These are phyloP conservation scores for Mycena latifolia DNA, from an alignment of 768 basidiomycete genomes.

Conservation along the genomic window DNA sequence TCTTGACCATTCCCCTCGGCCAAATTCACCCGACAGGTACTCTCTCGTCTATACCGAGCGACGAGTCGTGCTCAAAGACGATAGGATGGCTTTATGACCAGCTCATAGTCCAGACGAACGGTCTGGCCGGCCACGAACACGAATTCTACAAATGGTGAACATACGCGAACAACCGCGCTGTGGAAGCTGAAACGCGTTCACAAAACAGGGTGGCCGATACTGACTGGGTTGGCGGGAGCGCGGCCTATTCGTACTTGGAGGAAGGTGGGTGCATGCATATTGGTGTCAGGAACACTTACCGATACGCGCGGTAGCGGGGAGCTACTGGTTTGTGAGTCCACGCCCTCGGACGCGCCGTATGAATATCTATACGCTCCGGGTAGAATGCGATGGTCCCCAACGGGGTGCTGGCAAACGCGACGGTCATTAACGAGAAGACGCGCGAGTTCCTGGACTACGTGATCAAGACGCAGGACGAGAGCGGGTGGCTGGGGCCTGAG, in stretches of 20 bases:
- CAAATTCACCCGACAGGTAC: constrained; percentile 47
- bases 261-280: constrained; percentile 48
- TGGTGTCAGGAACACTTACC: not conserved
- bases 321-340: constrained; percentile 67
- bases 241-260: constrained; percentile 57
- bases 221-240: constrained; percentile 58
- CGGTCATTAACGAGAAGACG: constrained; percentile 60
- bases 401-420: constrained; percentile 58
- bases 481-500: constrained; percentile 70
- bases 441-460: constrained; percentile 64
- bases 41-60: not conserved
- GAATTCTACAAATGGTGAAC: constrained; percentile 57
- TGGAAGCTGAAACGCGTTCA: not conserved
- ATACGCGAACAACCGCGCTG: not conserved
- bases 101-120: constrained; percentile 52
- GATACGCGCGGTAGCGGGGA: constrained; percentile 53
- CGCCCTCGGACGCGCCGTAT: not conserved
- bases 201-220: constrained; percentile 51
- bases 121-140: constrained; percentile 58
- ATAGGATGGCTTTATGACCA: constrained; percentile 58
- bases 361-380: not conserved
- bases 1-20: constrained; percentile 53
- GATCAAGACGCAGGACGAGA: constrained; percentile 61
- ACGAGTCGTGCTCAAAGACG: not conserved
- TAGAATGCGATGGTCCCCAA: constrained; percentile 70